These are phyloP conservation scores for Paramecium bursaria DNA, from an alignment of 73 alveolate genomes.

Conservation along the genomic window DNA sequence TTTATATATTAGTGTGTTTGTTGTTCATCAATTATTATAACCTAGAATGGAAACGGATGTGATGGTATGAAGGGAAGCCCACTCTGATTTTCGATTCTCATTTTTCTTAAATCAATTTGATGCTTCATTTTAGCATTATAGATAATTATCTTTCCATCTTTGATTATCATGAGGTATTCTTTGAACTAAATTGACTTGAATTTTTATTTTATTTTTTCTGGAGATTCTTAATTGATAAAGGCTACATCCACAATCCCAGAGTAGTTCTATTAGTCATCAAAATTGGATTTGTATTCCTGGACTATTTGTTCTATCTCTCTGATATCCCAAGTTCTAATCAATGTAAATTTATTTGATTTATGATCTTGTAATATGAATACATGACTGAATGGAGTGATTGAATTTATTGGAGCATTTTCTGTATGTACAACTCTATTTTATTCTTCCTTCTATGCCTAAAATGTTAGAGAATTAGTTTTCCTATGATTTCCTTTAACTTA, in stretches of 20 bases:
- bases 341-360: constrained; percentile 1
- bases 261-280: constrained; percentile 17
- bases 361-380: constrained; percentile 9
- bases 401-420: constrained; percentile 42
- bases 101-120: constrained; percentile 56
- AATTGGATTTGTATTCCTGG: neutral
- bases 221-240: neutral
- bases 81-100: constrained; percentile 31
- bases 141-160: constrained; percentile 35
- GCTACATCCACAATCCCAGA: constrained; percentile 51
- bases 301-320: constrained; percentile 53
- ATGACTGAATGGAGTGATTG: constrained; percentile 17
- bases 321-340: constrained; percentile 55
- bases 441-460: constrained; percentile 37
- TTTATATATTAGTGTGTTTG: constrained; percentile 1
- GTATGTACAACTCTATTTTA: constrained; percentile 6
- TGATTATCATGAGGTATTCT: constrained; percentile 27
- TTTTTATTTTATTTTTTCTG: constrained; percentile 53
- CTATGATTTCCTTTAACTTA: constrained; percentile 37
- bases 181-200: constrained; percentile 10
- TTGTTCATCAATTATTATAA: constrained; percentile 34
- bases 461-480: constrained; percentile 45
- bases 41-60: constrained; percentile 60
- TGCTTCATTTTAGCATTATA: constrained; percentile 30
- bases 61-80: constrained; percentile 51